A percentile compares a stretch with the other conserved stretches of the same genome.
Evolutionary conservation across 148 eudicot genomes (phyloP).

Genomic region (Chenopodium formosanum): DNA sequence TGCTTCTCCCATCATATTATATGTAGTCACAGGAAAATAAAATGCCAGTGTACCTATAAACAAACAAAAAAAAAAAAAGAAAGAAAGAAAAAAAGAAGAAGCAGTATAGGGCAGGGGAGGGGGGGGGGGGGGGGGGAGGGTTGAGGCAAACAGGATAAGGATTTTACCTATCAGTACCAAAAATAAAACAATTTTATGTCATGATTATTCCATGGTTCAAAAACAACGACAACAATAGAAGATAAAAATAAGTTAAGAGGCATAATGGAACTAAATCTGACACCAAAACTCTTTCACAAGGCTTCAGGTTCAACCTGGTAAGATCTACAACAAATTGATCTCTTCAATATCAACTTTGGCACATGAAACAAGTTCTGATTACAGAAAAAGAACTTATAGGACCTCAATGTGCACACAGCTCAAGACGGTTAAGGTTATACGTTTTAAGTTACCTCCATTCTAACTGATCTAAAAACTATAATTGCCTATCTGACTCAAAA

Average conservation of each 20-base stretch:
- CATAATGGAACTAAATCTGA: not conserved
- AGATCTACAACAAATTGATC: not conserved
- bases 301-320: not conserved
- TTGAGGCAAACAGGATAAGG: too few species aligned
- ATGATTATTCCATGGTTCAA: not conserved
- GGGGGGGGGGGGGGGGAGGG: too few species aligned
- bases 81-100: too few species aligned
- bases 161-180: too few species aligned
- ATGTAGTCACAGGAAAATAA: too few species aligned
- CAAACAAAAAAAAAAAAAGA: too few species aligned
- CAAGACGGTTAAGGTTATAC: not conserved
- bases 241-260: not conserved
- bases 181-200: not conserved
- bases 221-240: not conserved
- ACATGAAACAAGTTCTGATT: not conserved
- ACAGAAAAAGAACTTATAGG: not conserved
- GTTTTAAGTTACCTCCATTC: not conserved
- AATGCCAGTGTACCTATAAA: too few species aligned
- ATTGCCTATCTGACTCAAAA: not conserved
- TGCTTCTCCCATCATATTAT: not conserved
- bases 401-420: not conserved
- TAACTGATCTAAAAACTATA: not conserved
- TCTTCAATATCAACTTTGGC: not conserved
- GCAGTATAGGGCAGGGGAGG: too few species aligned
- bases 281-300: not conserved